Percentiles rank a stretch among this genome's conserved stretches.
Evolutionary conservation across 345 rosid genomes (phyloP).

Genomic region (Salix purpurea): DNA sequence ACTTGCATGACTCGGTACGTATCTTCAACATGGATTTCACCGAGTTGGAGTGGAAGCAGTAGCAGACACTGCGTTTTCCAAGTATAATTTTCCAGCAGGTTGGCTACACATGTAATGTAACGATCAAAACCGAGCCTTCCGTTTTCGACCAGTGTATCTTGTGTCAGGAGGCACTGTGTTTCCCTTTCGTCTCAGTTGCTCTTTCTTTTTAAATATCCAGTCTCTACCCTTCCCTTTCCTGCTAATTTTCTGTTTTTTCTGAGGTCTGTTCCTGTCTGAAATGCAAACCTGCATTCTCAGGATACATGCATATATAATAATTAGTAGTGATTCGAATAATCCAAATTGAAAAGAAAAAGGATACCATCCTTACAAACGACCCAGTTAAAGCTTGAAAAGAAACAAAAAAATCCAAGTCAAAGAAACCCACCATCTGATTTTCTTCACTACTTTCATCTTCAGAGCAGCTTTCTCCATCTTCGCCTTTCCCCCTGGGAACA

Average conservation of each 20-base stretch:
- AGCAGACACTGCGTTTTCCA: neutral
- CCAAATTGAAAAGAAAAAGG: neutral
- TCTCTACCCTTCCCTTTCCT: slow-evolving; percentile 68
- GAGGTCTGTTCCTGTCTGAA: slow-evolving; percentile 72
- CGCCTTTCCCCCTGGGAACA: slow-evolving; percentile 45
- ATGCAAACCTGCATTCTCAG: slow-evolving; percentile 43
- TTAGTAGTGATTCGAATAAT: neutral
- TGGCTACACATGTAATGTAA: neutral
- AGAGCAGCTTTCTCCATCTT: slow-evolving; percentile 53
- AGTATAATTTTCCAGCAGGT: neutral
- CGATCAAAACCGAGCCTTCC: slow-evolving; percentile 65
- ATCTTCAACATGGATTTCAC: too few relatives aligned
- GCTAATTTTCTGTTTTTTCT: slow-evolving; percentile 63
- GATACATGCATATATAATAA: neutral
- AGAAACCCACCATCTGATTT: slow-evolving; percentile 44
- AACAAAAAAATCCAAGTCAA: neutral
- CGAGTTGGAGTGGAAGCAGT: too few relatives aligned
- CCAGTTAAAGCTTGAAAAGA: neutral
- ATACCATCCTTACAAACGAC: neutral
- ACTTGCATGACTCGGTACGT: neutral
- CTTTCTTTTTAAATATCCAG: slow-evolving; percentile 83
- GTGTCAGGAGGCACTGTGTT: slow-evolving; percentile 67
- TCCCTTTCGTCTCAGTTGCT: slow-evolving; percentile 81
- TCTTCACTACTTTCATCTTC: slow-evolving; percentile 60
- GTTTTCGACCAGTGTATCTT: slow-evolving; percentile 75